Conservation (phyloP, 208 protist genomes). For the Tritrichomonas foetus region DNA sequence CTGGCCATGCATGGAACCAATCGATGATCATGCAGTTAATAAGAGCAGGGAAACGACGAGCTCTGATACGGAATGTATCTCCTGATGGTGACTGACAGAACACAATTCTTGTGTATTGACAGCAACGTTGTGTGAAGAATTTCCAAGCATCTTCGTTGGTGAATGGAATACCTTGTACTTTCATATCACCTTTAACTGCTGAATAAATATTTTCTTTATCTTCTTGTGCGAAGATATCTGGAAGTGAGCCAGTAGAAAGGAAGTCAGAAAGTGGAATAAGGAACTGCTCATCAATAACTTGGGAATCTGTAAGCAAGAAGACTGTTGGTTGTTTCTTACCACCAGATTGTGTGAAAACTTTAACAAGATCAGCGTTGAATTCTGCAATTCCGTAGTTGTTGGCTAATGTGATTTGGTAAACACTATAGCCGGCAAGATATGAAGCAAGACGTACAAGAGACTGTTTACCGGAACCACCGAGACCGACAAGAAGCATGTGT, state of each 20-base stretch:
- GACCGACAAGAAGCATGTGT: conserved; percentile 81
- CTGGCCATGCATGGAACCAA: conserved; percentile 95
- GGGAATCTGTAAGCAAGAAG: conserved; percentile 91
- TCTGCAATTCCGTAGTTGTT: conserved; percentile 85
- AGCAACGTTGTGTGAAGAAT: conserved; percentile 85
- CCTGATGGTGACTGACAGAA: conserved; percentile 94
- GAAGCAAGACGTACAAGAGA: conserved; percentile 78
- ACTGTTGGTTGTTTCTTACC: conserved; percentile 71
- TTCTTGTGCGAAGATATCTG: conserved; percentile 62
- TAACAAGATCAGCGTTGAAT: conserved; percentile 85
- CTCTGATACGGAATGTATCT: conserved; percentile 87
- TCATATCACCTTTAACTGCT: conserved; percentile 60
- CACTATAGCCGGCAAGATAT: conserved; percentile 86
- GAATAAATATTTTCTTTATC: conserved; percentile 65
- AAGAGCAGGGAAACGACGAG: conserved; percentile 92
- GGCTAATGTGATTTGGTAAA: conserved; percentile 92
- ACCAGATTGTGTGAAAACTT: conserved; percentile 85
- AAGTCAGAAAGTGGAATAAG: conserved; percentile 78
- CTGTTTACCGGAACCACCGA: conserved; percentile 70
- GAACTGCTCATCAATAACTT: conserved; percentile 88
- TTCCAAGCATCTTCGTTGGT: conserved; percentile 68
- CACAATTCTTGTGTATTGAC: conserved; percentile 86
- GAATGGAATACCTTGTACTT: conserved; percentile 60
- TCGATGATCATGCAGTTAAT: conserved; percentile 93
- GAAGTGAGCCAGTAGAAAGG: conserved; percentile 62